These are phyloP conservation scores for Rutidosis leptorrhynchoides DNA, from an alignment of 129 eudicot genomes.

Conservation along the genomic window DNA sequence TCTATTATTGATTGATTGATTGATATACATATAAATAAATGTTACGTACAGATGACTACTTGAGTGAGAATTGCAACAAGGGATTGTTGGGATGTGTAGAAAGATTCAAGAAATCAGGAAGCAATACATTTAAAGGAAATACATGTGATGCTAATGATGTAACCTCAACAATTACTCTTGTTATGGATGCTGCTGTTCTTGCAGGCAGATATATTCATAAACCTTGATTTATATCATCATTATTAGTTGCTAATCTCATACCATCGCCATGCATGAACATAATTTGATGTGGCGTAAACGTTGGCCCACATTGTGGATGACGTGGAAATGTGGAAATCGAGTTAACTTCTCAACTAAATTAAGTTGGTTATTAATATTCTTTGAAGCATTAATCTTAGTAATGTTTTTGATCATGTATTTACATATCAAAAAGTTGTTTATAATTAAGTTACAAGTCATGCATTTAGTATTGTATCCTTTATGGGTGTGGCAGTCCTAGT, in stretches of 20 bases:
- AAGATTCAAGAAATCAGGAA: constrained; percentile 45
- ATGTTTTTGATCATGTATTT: background rate
- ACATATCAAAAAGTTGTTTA: background rate
- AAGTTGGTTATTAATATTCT: background rate
- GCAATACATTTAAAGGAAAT: constrained; percentile 63
- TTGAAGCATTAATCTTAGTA: background rate
- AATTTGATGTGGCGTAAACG: background rate
- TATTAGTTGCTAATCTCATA: background rate
- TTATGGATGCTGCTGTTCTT: constrained; percentile 73
- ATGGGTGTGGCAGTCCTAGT: background rate
- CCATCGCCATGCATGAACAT: background rate
- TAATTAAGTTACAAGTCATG: background rate
- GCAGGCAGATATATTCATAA: constrained; percentile 62
- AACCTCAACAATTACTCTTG: constrained; percentile 42
- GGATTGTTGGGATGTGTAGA: constrained; percentile 51
- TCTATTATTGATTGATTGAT: background rate
- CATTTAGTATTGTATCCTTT: background rate
- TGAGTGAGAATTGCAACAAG: constrained; percentile 63
- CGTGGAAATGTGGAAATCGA: background rate
- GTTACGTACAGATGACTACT: constrained; percentile 63
- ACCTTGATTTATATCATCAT: no score
- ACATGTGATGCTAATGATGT: constrained; percentile 68
- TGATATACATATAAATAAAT: no score
- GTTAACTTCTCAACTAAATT: background rate
- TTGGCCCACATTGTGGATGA: background rate